phyloP scores from a whole-genome alignment of 257 asterid species.

The Nicotiana paniculata region DNA sequence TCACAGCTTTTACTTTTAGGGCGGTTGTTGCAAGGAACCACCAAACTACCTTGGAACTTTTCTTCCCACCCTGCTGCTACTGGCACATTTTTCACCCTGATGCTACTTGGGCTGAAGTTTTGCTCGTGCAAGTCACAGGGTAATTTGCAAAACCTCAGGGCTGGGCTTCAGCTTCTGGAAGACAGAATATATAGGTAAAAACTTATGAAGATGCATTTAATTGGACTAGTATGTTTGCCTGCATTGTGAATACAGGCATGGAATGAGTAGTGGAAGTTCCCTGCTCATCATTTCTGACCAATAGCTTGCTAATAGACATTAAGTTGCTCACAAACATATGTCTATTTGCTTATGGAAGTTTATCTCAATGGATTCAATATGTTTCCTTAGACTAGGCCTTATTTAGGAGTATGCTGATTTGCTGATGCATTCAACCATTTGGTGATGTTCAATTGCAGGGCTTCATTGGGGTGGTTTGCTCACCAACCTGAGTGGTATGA shows the following conservation, averaged over 20 bases:
- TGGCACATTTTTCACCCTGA: slow-evolving; percentile 89
- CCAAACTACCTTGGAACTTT: slow-evolving; percentile 79
- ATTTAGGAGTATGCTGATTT: slow-evolving; percentile 7
- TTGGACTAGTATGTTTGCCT: not conserved
- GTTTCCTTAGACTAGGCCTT: not conserved
- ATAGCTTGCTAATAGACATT: not conserved
- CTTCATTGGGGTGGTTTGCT: slow-evolving; percentile 94
- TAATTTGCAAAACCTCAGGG: slow-evolving; percentile 65
- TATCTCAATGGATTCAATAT: slow-evolving; percentile 1
- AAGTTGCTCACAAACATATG: not conserved
- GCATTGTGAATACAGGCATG: not conserved
- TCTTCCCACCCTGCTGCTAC: slow-evolving; percentile 92
- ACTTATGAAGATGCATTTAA: not conserved
- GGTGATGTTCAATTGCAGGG: slow-evolving; percentile 39
- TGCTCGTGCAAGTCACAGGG: slow-evolving; percentile 87
- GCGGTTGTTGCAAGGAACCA: slow-evolving; percentile 91
- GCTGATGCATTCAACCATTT: not conserved
- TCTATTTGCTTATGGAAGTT: not conserved
- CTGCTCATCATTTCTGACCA: not conserved
- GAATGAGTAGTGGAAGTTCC: not conserved
- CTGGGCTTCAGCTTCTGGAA: slow-evolving; percentile 95
- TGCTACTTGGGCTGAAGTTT: slow-evolving; percentile 93
- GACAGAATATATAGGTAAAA: slow-evolving; percentile 88
- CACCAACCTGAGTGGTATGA: slow-evolving; percentile 91
- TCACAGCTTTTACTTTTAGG: slow-evolving; percentile 93